A percentile compares a stretch with the other conserved stretches of the same genome.
These are phyloP conservation scores for Triticum monococcum DNA, from an alignment of 176 grass and related monocot genomes.

Conservation along the genomic window DNA sequence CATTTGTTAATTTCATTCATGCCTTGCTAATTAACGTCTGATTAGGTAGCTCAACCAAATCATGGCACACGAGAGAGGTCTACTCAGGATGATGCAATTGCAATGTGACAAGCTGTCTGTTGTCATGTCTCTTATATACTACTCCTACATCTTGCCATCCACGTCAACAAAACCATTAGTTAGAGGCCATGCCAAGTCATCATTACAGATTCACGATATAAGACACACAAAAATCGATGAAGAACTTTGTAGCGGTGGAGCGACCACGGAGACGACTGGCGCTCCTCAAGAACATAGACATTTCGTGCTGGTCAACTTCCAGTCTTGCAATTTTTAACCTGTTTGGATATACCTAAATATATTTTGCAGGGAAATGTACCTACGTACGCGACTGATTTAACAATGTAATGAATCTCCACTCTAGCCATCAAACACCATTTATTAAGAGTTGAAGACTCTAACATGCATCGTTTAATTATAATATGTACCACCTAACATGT, in stretches of 20 bases:
- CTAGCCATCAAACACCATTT: background rate
- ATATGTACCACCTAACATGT: background rate
- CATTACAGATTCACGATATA: background rate
- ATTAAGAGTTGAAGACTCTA: background rate
- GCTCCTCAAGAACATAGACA: background rate
- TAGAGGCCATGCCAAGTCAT: constrained; percentile 15
- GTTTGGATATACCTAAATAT: background rate
- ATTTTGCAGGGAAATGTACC: background rate
- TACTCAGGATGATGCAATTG: background rate
- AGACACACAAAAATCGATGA: background rate
- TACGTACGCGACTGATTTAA: background rate
- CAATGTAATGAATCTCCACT: background rate
- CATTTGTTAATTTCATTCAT: background rate
- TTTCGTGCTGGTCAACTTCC: background rate
- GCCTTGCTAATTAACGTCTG: background rate
- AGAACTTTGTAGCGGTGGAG: background rate
- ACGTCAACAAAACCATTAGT: constrained; percentile 22
- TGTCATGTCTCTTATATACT: background rate
- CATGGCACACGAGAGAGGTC: background rate
- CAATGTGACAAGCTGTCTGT: background rate
- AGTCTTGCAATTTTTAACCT: background rate
- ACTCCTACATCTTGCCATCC: background rate
- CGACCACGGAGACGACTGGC: background rate
- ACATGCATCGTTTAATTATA: background rate
- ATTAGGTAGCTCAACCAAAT: background rate